phyloP scores from a whole-genome alignment of 192 early-diverging fungal species.

The Backusella australiensis region DNA sequence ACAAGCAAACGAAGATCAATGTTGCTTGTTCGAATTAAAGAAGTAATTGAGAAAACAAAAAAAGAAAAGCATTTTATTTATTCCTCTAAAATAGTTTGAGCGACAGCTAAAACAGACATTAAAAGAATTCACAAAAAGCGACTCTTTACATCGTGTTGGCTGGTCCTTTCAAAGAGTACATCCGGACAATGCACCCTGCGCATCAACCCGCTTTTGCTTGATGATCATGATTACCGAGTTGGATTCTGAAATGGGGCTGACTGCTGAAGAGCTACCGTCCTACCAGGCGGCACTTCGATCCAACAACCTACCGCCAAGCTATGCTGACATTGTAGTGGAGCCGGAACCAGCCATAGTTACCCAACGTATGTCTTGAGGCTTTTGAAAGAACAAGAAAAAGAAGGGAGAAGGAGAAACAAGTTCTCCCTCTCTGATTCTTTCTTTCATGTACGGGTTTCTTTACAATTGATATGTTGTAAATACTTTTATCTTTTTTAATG shows the following conservation, averaged over 20 bases:
- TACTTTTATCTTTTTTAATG: not conserved
- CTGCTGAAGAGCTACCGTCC: not conserved
- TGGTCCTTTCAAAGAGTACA: constrained; percentile 4
- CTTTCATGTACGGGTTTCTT: not conserved
- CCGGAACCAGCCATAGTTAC: not conserved
- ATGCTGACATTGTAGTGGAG: not conserved
- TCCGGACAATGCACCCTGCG: not conserved
- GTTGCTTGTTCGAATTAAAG: not conserved
- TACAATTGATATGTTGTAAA: constrained; percentile 2
- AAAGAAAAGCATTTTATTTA: not conserved
- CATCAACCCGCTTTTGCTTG: constrained; percentile 6
- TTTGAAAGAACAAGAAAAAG: not conserved
- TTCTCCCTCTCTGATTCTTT: not conserved
- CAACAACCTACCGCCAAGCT: not conserved
- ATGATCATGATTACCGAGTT: constrained; percentile 11
- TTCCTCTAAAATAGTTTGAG: not conserved
- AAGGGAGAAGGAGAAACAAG: not conserved
- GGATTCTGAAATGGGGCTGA: constrained; percentile 5
- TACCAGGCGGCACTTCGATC: constrained; percentile 5
- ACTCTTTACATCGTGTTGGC: constrained; percentile 1
- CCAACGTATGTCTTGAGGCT: not conserved
- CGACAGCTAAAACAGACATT: constrained; percentile 4
- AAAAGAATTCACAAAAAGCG: constrained; percentile 6
- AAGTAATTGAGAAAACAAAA: not conserved
- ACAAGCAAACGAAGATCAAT: constrained; percentile 14